Evolutionary conservation across 805 yeast species (phyloP).

Genomic region (Metschnikowia lochheadii): DNA sequence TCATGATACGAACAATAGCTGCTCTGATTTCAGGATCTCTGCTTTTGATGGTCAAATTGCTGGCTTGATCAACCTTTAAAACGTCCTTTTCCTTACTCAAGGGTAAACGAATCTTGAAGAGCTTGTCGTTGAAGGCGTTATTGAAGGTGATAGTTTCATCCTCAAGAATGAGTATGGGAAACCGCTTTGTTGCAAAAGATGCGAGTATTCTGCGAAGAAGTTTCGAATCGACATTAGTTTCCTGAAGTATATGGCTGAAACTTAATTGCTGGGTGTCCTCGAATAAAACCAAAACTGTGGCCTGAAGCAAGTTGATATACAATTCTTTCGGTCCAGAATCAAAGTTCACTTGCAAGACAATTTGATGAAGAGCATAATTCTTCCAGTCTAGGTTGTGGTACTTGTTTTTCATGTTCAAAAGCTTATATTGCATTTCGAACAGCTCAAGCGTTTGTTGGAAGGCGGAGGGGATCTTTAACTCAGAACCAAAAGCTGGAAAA

Average conservation of each 20-base stretch:
- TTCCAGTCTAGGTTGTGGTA: constrained; percentile 39
- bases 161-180: constrained; percentile 20
- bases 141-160: constrained; percentile 19
- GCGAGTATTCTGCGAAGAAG: constrained; percentile 28
- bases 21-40: constrained; percentile 29
- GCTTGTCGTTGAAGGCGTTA: constrained; percentile 24
- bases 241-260: constrained; percentile 19
- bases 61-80: constrained; percentile 6
- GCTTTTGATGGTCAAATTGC: constrained; percentile 15
- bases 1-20: constrained; percentile 30
- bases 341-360: constrained; percentile 31
- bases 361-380: constrained; percentile 38
- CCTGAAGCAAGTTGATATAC: constrained; percentile 42
- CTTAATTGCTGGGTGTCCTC: constrained; percentile 23
- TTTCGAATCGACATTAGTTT: constrained; percentile 31
- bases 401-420: constrained; percentile 19
- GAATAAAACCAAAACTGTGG: constrained; percentile 37
- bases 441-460: constrained; percentile 18
- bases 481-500: constrained; percentile 24
- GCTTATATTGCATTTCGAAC: constrained; percentile 21
- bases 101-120: constrained; percentile 27
- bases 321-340: constrained; percentile 29
- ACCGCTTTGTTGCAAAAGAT: constrained; percentile 30
- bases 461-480: constrained; percentile 22
- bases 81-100: constrained; percentile 17